Evolutionary conservation across 1,284 basidiomycete genomes (phyloP), one percentile per base, ranked within the genome.

Genomic region (Ceratobasidium sp.): DNA sequence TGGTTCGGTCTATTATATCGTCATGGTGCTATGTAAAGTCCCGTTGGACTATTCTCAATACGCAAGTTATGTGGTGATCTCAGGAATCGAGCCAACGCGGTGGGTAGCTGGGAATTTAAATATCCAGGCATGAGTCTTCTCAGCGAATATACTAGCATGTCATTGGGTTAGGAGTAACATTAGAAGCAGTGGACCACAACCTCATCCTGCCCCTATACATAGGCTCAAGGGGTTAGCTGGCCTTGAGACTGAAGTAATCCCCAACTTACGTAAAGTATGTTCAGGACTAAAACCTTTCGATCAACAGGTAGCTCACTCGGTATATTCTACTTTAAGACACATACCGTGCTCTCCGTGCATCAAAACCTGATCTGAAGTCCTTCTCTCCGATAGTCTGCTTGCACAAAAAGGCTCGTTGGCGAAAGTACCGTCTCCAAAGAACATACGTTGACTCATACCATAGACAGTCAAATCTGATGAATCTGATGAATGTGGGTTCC

Each of bases 291-390:
- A n/a, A 55, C 30, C n/a, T 4, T 10, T n/a, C 5, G 36, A 34
- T 55, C 18, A 55, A 32, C 32, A 21, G 36, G 36, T 18, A 32
- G 14, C 16, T 2, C 21, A n/a, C 21, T n/a, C 2, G 9, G 10
- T 1, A 18, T 12, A 16, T 3, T 18, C n/a, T 10, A 21, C 21
- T 18, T 18, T 21, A n/a, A 3, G 16, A 18, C 18, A 55, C 53
- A 18, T 55, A 55, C 53, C 32, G 32, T 55, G 53, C n/a, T 55
- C 53, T 55, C 53, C 53, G 5, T 36, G 53, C 53, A 55, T 55
- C 53, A 55, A 34, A 12, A 32, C 36, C 16, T 9, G 53, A 3
- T 32, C 53, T 32, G 53, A 55, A 18, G 32, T 32, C 21, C 53
- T 32, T 16, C 32, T 55, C 32, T 30, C 23, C 18, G 14, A 14